phyloP scores from a whole-genome alignment of 2,329 filamentous ascomycete genomes.

The Talaromyces sp. region DNA sequence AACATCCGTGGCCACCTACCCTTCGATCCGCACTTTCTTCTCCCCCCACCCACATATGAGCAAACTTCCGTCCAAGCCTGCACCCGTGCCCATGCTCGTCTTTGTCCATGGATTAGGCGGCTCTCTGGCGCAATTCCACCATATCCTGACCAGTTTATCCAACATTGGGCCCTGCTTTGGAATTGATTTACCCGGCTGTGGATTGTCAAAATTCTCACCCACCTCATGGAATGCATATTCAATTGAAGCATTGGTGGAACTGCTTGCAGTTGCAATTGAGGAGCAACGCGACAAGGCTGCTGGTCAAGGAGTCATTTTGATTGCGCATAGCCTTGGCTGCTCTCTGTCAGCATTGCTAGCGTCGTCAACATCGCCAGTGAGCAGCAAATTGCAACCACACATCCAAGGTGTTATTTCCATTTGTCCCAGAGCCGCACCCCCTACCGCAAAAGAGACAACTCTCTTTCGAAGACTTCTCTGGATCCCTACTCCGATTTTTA shows the following conservation, averaged over 20 bases:
- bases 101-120: constrained; percentile 94
- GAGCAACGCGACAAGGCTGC: constrained; percentile 61
- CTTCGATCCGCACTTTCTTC: constrained; percentile 75
- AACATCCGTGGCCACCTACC: constrained; percentile 66
- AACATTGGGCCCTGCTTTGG: constrained; percentile 80
- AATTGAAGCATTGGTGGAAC: constrained; percentile 65
- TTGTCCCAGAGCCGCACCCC: constrained; percentile 68
- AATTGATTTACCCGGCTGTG: constrained; percentile 87
- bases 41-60: constrained; percentile 75
- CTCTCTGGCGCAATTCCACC: constrained; percentile 80
- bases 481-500: constrained; percentile 64
- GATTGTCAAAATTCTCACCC: constrained; percentile 69
- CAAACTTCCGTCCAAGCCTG: constrained; percentile 68
- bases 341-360: constrained; percentile 70
- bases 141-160: constrained; percentile 72
- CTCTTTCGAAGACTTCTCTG: constrained; percentile 56
- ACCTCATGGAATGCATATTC: constrained; percentile 73
- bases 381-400: constrained; percentile 52
- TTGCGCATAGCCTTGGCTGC: constrained; percentile 89
- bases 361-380: constrained; percentile 51
- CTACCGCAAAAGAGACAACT: constrained; percentile 48
- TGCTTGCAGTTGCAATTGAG: constrained; percentile 71
- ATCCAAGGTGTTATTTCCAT: constrained; percentile 75
- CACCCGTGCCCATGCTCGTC: constrained; percentile 75
- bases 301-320: constrained; percentile 68